phyloP scores from a whole-genome alignment of 352 stramenopile species.

The Thraustochytrium striatum region DNA sequence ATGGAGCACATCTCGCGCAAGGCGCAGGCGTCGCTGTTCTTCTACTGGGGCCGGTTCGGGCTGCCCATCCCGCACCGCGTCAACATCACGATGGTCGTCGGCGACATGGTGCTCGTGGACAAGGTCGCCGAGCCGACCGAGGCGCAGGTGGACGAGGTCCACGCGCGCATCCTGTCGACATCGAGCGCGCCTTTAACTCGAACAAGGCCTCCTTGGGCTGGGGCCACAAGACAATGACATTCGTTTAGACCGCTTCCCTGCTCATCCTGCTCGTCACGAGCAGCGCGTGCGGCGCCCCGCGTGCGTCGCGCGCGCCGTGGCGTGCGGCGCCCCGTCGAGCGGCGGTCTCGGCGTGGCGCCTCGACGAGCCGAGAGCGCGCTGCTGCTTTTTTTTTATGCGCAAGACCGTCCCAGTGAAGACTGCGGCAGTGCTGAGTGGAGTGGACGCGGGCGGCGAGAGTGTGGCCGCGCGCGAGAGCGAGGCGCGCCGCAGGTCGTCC shows the following conservation, averaged over 20 bases:
- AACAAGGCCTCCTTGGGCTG: constrained; percentile 55
- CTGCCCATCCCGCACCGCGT: constrained; percentile 54
- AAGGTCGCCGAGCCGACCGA: constrained; percentile 49
- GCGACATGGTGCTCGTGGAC: constrained; percentile 50
- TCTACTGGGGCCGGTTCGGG: constrained; percentile 59
- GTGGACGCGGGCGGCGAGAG: too few species aligned
- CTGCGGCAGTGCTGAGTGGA: too few species aligned
- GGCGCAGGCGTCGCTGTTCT: constrained; percentile 54
- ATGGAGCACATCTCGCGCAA: constrained; percentile 52
- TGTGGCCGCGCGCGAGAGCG: too few species aligned
- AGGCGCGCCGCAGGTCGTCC: too few species aligned
- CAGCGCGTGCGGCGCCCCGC: too few species aligned
- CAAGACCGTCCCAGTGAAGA: too few species aligned
- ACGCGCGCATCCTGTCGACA: constrained; percentile 50
- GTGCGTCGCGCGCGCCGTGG: too few species aligned
- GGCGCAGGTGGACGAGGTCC: constrained; percentile 50
- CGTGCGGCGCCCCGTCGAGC: too few species aligned
- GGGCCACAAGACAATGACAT: constrained; percentile 60
- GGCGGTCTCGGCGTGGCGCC: too few species aligned
- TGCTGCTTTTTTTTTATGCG: too few species aligned
- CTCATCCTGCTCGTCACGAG: too few species aligned
- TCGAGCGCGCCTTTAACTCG: constrained; percentile 53
- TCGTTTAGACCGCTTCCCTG: constrained; percentile 12
- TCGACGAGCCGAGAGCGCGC: too few species aligned
- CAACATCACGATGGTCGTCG: constrained; percentile 51